Evolutionary conservation across 2,329 filamentous ascomycete species (phyloP).

Genomic region (Capronia americana): DNA sequence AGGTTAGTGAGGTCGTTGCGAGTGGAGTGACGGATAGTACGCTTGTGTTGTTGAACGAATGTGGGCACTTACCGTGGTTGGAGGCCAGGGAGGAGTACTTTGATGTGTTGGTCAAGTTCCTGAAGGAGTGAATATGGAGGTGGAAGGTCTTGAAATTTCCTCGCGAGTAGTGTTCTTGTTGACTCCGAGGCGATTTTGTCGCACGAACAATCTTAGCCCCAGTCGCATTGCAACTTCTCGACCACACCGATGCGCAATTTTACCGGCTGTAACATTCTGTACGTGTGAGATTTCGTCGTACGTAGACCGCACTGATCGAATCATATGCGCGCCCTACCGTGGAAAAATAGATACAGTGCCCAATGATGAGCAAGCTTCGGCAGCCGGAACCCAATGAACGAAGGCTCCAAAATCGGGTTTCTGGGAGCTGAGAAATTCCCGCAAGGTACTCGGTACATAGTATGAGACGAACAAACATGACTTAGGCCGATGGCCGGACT

Average conservation of each 20-base stretch:
- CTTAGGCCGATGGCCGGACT: background rate
- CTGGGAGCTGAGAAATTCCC: background rate
- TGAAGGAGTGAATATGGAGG: conserved; percentile 13
- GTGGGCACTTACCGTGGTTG: conserved; percentile 44
- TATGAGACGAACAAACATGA: too few species aligned
- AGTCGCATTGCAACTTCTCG: too few species aligned
- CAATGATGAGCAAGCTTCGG: too few species aligned
- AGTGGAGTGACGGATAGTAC: conserved; percentile 29
- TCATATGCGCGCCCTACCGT: background rate
- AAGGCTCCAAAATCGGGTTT: too few species aligned
- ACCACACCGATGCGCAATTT: background rate
- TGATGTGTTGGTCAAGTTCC: conserved; percentile 23
- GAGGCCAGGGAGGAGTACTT: conserved; percentile 35
- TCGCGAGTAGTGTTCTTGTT: background rate
- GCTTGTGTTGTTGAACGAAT: conserved; percentile 36
- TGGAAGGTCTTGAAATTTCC: background rate
- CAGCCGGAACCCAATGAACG: too few species aligned
- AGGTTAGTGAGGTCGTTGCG: conserved; percentile 35
- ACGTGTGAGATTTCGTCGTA: too few species aligned
- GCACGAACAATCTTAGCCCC: background rate
- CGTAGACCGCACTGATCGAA: background rate
- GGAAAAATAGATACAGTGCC: too few species aligned
- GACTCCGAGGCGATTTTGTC: background rate
- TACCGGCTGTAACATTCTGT: background rate
- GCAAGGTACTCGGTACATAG: background rate